These are phyloP conservation scores for Microbotryum violaceum DNA, from an alignment of 1,284 basidiomycete genomes.

Conservation along the genomic window DNA sequence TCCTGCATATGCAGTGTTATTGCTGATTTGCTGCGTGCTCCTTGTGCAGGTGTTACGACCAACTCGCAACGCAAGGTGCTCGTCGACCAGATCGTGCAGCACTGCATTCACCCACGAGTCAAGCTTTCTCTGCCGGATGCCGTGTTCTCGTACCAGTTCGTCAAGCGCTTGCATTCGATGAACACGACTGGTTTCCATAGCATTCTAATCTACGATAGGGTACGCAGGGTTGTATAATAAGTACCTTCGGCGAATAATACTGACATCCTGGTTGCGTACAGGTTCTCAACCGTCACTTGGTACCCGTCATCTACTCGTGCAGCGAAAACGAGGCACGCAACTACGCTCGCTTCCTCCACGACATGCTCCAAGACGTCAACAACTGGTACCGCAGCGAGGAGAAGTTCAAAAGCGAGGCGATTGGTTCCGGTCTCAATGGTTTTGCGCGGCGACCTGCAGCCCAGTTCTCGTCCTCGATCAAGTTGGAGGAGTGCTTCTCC, in stretches of 20 bases:
- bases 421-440: constrained; percentile 41
- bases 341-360: constrained; percentile 60
- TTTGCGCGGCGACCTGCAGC: constrained; percentile 8
- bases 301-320: constrained; percentile 78
- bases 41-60: not conserved
- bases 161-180: constrained; percentile 74
- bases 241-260: constrained; percentile 1
- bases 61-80: constrained; percentile 45
- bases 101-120: constrained; percentile 87
- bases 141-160: constrained; percentile 83
- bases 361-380: constrained; percentile 64
- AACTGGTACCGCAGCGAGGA: constrained; percentile 66
- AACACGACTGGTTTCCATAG: constrained; percentile 84
- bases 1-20: not conserved
- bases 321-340: constrained; percentile 95
- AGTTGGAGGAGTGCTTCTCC: constrained; percentile 10
- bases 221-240: constrained; percentile 38
- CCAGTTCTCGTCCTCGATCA: not conserved
- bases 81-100: constrained; percentile 64
- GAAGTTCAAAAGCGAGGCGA: constrained; percentile 44
- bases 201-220: constrained; percentile 75
- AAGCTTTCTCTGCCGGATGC: constrained; percentile 93
- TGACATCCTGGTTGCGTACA: constrained; percentile 53
- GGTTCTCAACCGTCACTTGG: constrained; percentile 50
- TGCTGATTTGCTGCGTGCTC: not conserved